phyloP scores from a whole-genome alignment of 1,284 basidiomycete species.

The Puccinia horiana region DNA sequence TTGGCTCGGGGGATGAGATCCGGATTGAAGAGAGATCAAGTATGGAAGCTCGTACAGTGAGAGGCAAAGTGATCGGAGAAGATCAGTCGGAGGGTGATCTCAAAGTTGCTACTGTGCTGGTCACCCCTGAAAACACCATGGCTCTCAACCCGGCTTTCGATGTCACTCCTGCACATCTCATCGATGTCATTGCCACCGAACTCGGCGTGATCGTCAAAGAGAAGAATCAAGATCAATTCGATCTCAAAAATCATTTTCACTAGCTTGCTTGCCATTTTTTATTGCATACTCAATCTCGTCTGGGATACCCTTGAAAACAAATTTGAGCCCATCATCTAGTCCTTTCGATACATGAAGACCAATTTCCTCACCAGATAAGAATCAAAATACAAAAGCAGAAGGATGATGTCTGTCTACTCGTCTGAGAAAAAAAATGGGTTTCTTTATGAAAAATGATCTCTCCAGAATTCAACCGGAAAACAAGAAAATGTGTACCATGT shows the following conservation, averaged over 20 bases:
- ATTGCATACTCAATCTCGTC: background rate
- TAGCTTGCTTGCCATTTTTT: background rate
- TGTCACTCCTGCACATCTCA: slow-evolving; percentile 78
- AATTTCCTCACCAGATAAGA: no score
- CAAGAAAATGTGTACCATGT: background rate
- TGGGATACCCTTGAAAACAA: background rate
- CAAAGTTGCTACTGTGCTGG: slow-evolving; percentile 73
- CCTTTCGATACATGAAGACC: background rate
- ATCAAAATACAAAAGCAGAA: no score
- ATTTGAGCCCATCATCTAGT: background rate
- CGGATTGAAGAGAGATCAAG: slow-evolving; percentile 86
- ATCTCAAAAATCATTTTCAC: background rate
- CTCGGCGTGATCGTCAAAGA: slow-evolving; percentile 51
- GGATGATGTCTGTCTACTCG: no score
- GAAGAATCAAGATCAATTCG: background rate
- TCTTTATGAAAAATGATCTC: background rate
- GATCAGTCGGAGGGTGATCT: slow-evolving; percentile 59
- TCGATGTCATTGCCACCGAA: slow-evolving; percentile 58
- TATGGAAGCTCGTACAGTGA: slow-evolving; percentile 79
- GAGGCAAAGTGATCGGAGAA: slow-evolving; percentile 70
- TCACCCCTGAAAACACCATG: slow-evolving; percentile 63
- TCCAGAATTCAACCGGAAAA: background rate
- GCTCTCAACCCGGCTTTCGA: slow-evolving; percentile 92
- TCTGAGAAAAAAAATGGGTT: no score
- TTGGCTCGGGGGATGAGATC: slow-evolving; percentile 61